Evolutionary conservation across 1,284 basidiomycete genomes (phyloP), one percentile per base, ranked within the genome.

Genomic region (Sphagnurus paluster): DNA sequence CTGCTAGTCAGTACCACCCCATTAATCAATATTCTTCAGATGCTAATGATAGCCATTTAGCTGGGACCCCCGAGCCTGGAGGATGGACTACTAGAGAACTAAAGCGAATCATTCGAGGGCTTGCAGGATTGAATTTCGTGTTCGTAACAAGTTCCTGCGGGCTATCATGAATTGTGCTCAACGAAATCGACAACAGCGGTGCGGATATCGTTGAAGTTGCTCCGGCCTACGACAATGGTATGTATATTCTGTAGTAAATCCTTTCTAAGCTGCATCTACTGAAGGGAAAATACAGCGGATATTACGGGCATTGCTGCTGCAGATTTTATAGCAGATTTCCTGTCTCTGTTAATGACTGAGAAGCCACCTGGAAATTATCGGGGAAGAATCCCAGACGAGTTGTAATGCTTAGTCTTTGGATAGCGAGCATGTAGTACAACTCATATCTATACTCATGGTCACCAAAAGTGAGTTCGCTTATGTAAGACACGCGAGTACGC

Each of bases 71-170:
- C 5, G 89, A 91, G 65, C 78, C 82, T 13, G 90, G 89, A 30
- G 87, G 87, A 10, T 90, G 85, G 85, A 88, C 87, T 4, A 84
- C 79, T n/a, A 76, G 88, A 39, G 87, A 91, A 64, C 73, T 89
- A 32, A 89, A 90, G 56, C 79, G 85, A 28, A 89, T 90, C 50
- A 71, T 90, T 42, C 79, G 88, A 45, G 88, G 88, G 17, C 73
- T 91, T 8, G 78, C 80, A 2, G 88, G 87, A 4, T 66, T 91
- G 26, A 89, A 90, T 58, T 84, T 89, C 47, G 79, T 90, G 87
- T 88, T 69, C 48, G 84, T 65, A 4, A 16, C 32, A 13, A 25
- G 37, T 33, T 14, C 14, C 14, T 3, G 3, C 11, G 6, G 7
- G 2, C 14, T 29, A 6, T 23, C 5, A 8, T 13, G 8, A 13